Conservation (phyloP, 371 early-diverging fungal species). For the Rhizoclosmatium hyalinum region DNA sequence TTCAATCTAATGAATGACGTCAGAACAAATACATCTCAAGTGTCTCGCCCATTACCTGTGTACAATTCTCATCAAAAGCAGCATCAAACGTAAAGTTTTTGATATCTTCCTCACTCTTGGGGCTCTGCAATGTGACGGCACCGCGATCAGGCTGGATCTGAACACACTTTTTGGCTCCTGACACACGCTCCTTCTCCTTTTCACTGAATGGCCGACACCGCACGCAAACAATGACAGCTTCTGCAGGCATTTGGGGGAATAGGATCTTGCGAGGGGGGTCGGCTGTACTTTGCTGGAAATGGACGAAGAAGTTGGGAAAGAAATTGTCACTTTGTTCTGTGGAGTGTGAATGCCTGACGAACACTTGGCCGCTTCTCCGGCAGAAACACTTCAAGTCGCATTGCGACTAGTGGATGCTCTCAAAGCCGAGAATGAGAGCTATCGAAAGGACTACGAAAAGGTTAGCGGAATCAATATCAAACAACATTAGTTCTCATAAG, state of each 20-base stretch:
- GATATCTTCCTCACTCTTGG: constrained; percentile 46
- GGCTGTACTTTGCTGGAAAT: too few relatives aligned
- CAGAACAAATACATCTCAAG: not conserved
- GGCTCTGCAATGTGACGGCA: constrained; percentile 44
- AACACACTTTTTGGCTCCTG: constrained; percentile 47
- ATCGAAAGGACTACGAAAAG: constrained; percentile 50
- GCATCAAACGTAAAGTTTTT: constrained; percentile 66
- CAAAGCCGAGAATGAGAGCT: constrained; percentile 52
- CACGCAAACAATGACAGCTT: constrained; percentile 58
- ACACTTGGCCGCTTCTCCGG: constrained; percentile 18
- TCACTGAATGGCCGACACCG: constrained; percentile 65
- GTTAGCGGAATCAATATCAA: constrained; percentile 27
- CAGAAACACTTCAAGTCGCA: constrained; percentile 53
- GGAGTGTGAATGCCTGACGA: not conserved
- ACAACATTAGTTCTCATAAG: not conserved
- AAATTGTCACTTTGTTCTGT: too few relatives aligned
- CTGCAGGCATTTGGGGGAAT: constrained; percentile 29
- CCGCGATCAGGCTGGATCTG: constrained; percentile 43
- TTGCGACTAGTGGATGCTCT: constrained; percentile 52
- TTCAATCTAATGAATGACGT: constrained; percentile 41
- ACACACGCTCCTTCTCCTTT: constrained; percentile 56
- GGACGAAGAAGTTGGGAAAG: not conserved
- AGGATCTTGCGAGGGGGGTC: too few relatives aligned
- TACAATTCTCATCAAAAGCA: constrained; percentile 55
- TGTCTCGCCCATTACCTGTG: constrained; percentile 43